These are phyloP conservation scores for Chrysophaeum taylorii DNA, from an alignment of 352 stramenopile genomes.

Conservation along the genomic window DNA sequence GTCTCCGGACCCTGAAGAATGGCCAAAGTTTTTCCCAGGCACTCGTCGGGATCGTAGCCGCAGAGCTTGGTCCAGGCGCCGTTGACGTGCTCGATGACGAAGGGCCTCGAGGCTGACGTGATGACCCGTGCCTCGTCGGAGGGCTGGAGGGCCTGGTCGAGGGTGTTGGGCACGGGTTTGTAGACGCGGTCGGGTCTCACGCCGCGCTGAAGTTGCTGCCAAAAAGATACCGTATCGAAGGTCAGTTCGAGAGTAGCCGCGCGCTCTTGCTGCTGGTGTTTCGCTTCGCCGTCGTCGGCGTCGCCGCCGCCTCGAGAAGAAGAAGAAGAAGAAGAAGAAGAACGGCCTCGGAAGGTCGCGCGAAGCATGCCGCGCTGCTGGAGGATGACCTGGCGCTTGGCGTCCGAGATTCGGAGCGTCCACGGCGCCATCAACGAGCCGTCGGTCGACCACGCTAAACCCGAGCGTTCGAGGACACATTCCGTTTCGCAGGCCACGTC, in stretches of 20 bases:
- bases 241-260: background rate
- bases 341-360: background rate
- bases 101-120: slow-evolving; percentile 21
- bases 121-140: slow-evolving; percentile 25
- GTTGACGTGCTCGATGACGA: slow-evolving; percentile 24
- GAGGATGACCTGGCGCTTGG: background rate
- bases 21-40: slow-evolving; percentile 19
- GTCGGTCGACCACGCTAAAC: background rate
- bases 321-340: too few species aligned
- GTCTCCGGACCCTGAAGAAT: slow-evolving; percentile 19
- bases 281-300: background rate
- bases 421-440: background rate
- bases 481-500: background rate
- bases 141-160: slow-evolving; percentile 19
- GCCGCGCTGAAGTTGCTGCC: background rate
- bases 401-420: background rate
- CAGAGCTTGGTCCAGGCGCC: slow-evolving; percentile 23
- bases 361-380: background rate
- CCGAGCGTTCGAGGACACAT: background rate
- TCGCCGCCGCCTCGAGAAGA: too few species aligned
- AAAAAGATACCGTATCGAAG: background rate
- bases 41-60: slow-evolving; percentile 23
- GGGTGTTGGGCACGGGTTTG: background rate
- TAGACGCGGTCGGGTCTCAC: background rate
- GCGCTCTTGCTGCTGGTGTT: background rate